Base-by-base conservation (phyloP, 2,329 filamentous ascomycete species). In the Neocatenulostroma microsporum region DNA sequence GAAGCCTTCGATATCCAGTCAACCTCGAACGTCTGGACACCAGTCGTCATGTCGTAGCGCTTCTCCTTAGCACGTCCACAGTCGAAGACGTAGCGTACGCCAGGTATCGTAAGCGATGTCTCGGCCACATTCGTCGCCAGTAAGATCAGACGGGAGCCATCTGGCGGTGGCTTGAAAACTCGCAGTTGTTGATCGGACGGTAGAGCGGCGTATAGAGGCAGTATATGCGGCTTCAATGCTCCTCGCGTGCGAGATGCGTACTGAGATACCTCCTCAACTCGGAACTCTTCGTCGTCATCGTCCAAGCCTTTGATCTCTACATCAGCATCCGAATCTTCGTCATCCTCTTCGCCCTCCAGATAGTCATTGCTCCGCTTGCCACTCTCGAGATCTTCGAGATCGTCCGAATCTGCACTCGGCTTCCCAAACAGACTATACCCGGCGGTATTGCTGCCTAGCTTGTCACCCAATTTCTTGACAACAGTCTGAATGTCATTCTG, bases 1-100 rank as follows among this genome's bases (percentile, higher is more conserved):
- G 86, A 94, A 19, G 91, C 91, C 65, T 98, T 96, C 66, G 88
- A 95, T 57, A 96, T 93, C 86, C 89, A 98, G 26, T 83, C 82
- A 36, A 98, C 77, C 51, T 94, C 84, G 57, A 94, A 98, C 54
- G 83, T 94, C 58, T 98, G 91, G 1, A 98, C 89, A 3, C 89
- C 89, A 7, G 84, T 95, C 9, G 76, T 67, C n/a, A 77, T 73
- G 56, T 96, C 84, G 53, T 91, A 96, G 40, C 81, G 83, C 45
- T 89, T 82, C 60, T 95, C 88, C 60, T 98, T 98, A 23, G 84
- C 82, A 33, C 93, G 74, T 21, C 91, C 91, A 47, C 84, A 88
- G 60, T 96, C 89, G 45, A 98, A 95, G 7, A 98, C 91, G 55
- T 95, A 98, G 42, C 85, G 78, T 43, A 94, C 88, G 2, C 87